Conservation (phyloP, 2,329 filamentous ascomycete genomes). For the Nannizziopsis arthrosporioides region DNA sequence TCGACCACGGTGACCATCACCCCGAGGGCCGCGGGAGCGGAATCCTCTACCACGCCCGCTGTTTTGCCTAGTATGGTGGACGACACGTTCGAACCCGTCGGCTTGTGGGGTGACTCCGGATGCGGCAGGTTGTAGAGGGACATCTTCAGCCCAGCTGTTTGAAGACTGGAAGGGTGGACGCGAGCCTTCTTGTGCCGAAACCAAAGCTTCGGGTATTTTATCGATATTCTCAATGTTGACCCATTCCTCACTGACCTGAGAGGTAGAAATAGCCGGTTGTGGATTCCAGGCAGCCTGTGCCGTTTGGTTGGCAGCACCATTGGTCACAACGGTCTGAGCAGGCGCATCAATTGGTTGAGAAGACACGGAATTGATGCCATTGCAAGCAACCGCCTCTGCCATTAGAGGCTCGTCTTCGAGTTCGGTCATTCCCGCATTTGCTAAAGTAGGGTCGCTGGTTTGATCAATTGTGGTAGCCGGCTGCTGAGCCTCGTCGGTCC, state of each 20-base stretch:
- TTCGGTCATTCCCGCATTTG: conserved; percentile 50
- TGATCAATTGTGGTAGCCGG: conserved; percentile 27
- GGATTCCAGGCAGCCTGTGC: conserved; percentile 48
- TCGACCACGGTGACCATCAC: conserved; percentile 29
- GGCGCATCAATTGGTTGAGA: conserved; percentile 18
- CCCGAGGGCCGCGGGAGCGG: conserved; percentile 26
- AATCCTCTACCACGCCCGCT: conserved; percentile 28
- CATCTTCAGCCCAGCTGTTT: conserved; percentile 74
- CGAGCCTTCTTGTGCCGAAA: conserved; percentile 6
- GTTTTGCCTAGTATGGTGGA: conserved; percentile 25
- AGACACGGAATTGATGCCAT: conserved; percentile 22
- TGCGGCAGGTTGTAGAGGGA: conserved; percentile 41
- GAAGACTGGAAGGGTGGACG: conserved; percentile 29
- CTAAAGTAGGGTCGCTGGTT: conserved; percentile 48
- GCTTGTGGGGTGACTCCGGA: conserved; percentile 1
- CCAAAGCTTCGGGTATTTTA: conserved; percentile 19
- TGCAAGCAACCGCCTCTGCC: conserved; percentile 47
- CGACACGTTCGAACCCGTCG: conserved; percentile 29
- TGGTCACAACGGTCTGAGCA: conserved; percentile 31
- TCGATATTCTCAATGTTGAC: conserved; percentile 61
- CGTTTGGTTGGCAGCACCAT: conserved; percentile 34
- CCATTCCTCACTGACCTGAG: conserved; percentile 52
- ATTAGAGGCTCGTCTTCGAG: conserved; percentile 41
- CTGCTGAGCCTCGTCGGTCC: conserved; percentile 35
- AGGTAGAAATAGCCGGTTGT: conserved; percentile 37